phyloP scores from a whole-genome alignment of 1,139 yeast species.

The Hyphopichia fennica region DNA sequence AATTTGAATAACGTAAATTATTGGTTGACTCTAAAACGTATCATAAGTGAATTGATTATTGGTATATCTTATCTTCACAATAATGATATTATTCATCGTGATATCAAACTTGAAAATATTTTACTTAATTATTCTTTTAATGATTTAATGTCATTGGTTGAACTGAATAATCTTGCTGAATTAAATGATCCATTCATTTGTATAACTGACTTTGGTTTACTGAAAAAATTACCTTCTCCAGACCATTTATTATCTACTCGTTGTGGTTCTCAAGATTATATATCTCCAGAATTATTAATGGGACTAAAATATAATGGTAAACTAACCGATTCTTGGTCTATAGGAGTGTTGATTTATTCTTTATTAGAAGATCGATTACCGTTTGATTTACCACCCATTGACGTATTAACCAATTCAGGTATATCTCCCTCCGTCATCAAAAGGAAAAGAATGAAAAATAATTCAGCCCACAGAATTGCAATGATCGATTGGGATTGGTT shows the following conservation, averaged over 20 bases:
- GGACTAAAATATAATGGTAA: constrained; percentile 90
- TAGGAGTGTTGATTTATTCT: constrained; percentile 86
- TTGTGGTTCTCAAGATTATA: constrained; percentile 95
- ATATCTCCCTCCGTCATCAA: constrained; percentile 48
- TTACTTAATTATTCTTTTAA: constrained; percentile 42
- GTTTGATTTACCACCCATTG: constrained; percentile 64
- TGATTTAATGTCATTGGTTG: constrained; percentile 11
- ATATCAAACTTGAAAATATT: constrained; percentile 81
- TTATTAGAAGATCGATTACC: constrained; percentile 84
- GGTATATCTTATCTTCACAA: constrained; percentile 77
- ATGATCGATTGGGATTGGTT: constrained; percentile 92
- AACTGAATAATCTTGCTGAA: constrained; percentile 5
- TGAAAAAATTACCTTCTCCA: constrained; percentile 60
- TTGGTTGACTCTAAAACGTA: constrained; percentile 52
- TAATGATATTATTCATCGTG: constrained; percentile 75
- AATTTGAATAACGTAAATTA: constrained; percentile 31
- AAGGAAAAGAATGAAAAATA: constrained; percentile 53
- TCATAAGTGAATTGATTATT: constrained; percentile 65
- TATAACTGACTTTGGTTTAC: constrained; percentile 80
- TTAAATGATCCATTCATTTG: constrained; percentile 39
- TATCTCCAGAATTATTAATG: constrained; percentile 87
- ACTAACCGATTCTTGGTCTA: constrained; percentile 89
- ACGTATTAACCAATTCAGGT: constrained; percentile 29
- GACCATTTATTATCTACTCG: constrained; percentile 73
- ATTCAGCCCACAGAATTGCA: constrained; percentile 87